Evolutionary conservation across 352 stramenopile genomes (phyloP).

Genomic region (Globisporangium irregulare): DNA sequence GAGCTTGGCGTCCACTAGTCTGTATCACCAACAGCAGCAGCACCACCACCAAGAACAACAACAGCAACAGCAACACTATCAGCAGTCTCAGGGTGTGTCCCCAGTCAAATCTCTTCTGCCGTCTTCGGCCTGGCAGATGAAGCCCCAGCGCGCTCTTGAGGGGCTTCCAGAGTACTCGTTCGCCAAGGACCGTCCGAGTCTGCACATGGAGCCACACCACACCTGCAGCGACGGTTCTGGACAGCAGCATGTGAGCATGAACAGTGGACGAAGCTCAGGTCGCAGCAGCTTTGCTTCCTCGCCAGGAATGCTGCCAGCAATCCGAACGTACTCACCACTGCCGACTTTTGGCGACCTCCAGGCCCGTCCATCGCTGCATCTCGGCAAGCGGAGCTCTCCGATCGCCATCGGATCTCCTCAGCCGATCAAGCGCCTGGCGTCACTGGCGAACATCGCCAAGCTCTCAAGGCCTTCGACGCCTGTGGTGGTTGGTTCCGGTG

Average conservation of each 20-base stretch:
- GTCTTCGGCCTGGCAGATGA: constrained; percentile 2
- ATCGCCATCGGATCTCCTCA: constrained; percentile 1
- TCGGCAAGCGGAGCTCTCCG: constrained; percentile 14
- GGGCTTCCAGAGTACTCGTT: constrained; percentile 11
- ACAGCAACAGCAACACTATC: not conserved
- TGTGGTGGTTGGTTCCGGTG: not conserved
- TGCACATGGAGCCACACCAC: constrained; percentile 14
- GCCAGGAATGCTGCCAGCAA: constrained; percentile 5
- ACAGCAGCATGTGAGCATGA: not conserved
- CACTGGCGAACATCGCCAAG: constrained; percentile 18
- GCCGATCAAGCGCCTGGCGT: constrained; percentile 20
- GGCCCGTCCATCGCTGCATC: not conserved
- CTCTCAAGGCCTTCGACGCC: constrained; percentile 12
- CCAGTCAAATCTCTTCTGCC: not conserved
- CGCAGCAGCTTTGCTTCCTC: constrained; percentile 1
- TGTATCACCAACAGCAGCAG: not conserved
- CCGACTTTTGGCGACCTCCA: constrained; percentile 8
- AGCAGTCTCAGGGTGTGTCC: not conserved
- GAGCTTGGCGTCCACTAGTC: not conserved
- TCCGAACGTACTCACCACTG: constrained; percentile 14
- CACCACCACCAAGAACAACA: not conserved
- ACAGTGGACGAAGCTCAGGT: not conserved
- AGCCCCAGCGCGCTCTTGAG: not conserved
- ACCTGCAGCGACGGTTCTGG: not conserved
- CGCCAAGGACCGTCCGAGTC: constrained; percentile 19